These are phyloP conservation scores for Candida sp. DNA, from an alignment of 1,139 yeast species.

Conservation along the genomic window DNA sequence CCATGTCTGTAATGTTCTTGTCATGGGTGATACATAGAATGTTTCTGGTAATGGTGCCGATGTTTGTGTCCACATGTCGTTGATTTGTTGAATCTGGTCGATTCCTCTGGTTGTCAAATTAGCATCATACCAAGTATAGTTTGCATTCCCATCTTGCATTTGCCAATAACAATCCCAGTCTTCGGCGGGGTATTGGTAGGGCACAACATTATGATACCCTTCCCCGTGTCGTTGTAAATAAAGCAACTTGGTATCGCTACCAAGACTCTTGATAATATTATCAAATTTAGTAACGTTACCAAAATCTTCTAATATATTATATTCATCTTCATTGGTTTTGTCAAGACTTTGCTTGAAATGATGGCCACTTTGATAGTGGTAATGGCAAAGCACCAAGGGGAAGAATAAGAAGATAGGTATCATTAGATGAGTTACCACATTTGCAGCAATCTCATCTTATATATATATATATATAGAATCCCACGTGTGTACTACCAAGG, in stretches of 20 bases:
- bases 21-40: slow-evolving; percentile 32
- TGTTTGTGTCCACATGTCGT: slow-evolving; percentile 15
- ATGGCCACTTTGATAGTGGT: not conserved
- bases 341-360: slow-evolving; percentile 19
- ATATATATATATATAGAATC: not conserved
- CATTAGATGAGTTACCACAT: too few species aligned
- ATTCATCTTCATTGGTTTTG: slow-evolving; percentile 7
- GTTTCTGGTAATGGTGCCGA: slow-evolving; percentile 18
- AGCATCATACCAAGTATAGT: slow-evolving; percentile 37
- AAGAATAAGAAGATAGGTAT: not conserved
- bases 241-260: slow-evolving; percentile 21
- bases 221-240: slow-evolving; percentile 40
- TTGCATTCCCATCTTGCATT: slow-evolving; percentile 24
- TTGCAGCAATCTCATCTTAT: too few species aligned
- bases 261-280: not conserved
- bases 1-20: slow-evolving; percentile 35
- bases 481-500: slow-evolving; percentile 1
- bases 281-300: slow-evolving; percentile 7
- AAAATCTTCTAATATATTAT: slow-evolving; percentile 4
- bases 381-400: not conserved
- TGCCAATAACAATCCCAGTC: slow-evolving; percentile 36
- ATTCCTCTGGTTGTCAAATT: slow-evolving; percentile 26
- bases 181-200: slow-evolving; percentile 10
- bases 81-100: slow-evolving; percentile 15
- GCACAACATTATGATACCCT: slow-evolving; percentile 37